Conservation (phyloP, 179 eudicot species). For the Nepenthes alata region DNA sequence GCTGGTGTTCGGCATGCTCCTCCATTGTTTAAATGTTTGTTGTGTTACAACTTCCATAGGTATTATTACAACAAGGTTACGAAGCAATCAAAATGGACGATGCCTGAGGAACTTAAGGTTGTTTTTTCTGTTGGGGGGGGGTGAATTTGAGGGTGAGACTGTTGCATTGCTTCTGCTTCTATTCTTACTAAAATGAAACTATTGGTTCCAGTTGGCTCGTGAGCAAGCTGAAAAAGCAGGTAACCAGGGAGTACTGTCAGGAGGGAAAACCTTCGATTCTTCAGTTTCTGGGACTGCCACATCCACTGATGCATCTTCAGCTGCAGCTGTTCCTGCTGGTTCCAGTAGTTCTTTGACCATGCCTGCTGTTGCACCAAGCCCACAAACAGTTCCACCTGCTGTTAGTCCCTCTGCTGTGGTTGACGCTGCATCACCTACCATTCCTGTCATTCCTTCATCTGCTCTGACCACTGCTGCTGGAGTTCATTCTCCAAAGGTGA, state of each 20-base stretch:
- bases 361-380: constrained; percentile 39
- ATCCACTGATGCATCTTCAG: constrained; percentile 33
- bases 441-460: constrained; percentile 15
- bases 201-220: constrained; percentile 67
- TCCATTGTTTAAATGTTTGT: not conserved
- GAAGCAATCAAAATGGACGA: constrained; percentile 88
- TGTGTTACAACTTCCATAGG: constrained; percentile 22
- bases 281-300: constrained; percentile 20
- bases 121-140: not conserved
- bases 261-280: constrained; percentile 12
- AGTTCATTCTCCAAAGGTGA: constrained; percentile 24
- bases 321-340: constrained; percentile 26
- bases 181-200: constrained; percentile 6
- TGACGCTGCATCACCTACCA: constrained; percentile 33
- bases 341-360: constrained; percentile 22
- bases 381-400: constrained; percentile 34
- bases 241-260: constrained; percentile 31
- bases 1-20: not conserved
- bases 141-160: too few relatives aligned
- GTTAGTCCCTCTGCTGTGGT: constrained; percentile 30
- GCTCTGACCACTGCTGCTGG: constrained; percentile 18
- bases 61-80: constrained; percentile 87
- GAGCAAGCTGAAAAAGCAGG: constrained; percentile 74
- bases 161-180: constrained; percentile 1
- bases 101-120: constrained; percentile 95